Conservation (phyloP, 164 flowering plant species). For the Santalum album region DNA sequence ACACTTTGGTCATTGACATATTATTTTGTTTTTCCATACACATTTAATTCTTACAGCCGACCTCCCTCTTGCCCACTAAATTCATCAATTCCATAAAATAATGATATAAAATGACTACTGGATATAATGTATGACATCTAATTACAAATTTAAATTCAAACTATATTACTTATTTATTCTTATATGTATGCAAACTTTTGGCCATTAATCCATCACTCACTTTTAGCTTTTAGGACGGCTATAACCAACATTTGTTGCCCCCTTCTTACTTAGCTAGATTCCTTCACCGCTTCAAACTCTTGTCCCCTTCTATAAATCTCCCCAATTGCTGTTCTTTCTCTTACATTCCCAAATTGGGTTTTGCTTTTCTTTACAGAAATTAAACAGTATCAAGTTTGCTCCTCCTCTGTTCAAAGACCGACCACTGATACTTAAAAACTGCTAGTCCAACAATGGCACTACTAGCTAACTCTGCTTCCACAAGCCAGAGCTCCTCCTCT, state of each 20-base stretch:
- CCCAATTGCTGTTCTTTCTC: neutral
- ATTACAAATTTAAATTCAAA: too few relatives aligned
- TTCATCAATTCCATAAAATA: too few relatives aligned
- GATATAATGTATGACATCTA: too few relatives aligned
- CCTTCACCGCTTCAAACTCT: slow-evolving; percentile 10
- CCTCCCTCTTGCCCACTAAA: too few relatives aligned
- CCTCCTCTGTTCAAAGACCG: neutral
- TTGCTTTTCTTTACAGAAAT: neutral
- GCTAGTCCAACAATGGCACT: neutral
- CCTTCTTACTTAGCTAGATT: slow-evolving; percentile 15
- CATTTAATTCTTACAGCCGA: too few relatives aligned
- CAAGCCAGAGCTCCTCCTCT: slow-evolving; percentile 20
- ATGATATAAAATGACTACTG: too few relatives aligned
- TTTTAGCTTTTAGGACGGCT: neutral
- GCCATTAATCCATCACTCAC: too few relatives aligned
- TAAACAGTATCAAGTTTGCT: neutral
- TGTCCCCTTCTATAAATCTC: slow-evolving; percentile 14
- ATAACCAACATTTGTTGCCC: neutral
- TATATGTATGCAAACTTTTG: too few relatives aligned
- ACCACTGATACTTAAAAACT: neutral
- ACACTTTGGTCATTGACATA: too few relatives aligned
- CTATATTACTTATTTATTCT: too few relatives aligned
- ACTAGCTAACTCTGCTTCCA: neutral
- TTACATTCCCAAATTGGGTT: neutral
- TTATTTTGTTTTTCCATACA: too few relatives aligned